Evolutionary conservation across 441 rosid species (phyloP).

Genomic region (Populus hybrid): DNA sequence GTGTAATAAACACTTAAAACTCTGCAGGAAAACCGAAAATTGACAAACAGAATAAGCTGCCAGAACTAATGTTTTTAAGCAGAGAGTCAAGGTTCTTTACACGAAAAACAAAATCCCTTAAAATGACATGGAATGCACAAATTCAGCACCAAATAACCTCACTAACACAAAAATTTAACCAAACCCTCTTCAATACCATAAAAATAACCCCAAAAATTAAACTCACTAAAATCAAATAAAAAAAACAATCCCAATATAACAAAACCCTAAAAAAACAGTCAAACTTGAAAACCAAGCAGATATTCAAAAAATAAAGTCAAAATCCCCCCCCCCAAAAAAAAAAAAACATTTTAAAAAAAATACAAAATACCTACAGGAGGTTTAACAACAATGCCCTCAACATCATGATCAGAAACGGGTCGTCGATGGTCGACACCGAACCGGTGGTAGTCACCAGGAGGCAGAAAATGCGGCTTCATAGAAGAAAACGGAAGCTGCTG

Average conservation of each 20-base stretch:
- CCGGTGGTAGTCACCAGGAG: conserved; percentile 71
- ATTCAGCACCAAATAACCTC: background rate
- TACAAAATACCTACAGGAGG: conserved; percentile 49
- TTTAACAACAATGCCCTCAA: conserved; percentile 54
- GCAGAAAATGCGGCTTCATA: conserved; percentile 58
- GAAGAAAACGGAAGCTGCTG: conserved; percentile 53
- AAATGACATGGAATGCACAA: background rate
- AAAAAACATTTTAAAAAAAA: background rate
- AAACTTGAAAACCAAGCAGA: background rate
- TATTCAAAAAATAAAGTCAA: background rate
- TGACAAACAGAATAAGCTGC: background rate
- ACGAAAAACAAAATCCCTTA: background rate
- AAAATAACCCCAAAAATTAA: background rate
- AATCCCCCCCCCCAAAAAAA: background rate
- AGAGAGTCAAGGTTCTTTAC: background rate
- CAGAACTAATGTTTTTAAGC: background rate
- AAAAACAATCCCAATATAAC: background rate
- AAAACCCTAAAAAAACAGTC: background rate
- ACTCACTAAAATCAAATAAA: background rate
- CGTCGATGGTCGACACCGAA: conserved; percentile 35
- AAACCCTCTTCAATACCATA: background rate
- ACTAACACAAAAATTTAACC: background rate
- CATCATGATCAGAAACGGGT: conserved; percentile 40
- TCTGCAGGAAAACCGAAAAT: background rate
- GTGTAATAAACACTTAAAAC: background rate